These are phyloP conservation scores for Alternaria infectoria DNA, from an alignment of 2,329 filamentous ascomycete species.

Conservation along the genomic window DNA sequence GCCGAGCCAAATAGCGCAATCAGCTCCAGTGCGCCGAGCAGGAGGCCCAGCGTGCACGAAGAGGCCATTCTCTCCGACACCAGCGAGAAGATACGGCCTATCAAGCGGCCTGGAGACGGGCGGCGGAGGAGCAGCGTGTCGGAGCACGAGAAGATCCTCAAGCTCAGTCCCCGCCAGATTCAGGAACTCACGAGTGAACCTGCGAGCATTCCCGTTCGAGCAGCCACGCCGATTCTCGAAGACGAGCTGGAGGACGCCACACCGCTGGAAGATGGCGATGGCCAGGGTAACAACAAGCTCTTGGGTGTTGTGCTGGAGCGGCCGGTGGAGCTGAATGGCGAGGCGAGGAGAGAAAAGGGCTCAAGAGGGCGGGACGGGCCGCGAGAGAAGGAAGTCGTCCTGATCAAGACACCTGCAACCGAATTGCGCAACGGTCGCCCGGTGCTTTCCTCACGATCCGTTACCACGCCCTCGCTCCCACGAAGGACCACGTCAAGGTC, in stretches of 20 bases:
- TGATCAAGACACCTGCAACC: conserved; percentile 34
- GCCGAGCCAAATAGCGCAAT: conserved; percentile 15
- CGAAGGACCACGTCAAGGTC: conserved; percentile 46
- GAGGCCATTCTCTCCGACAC: conserved; percentile 43
- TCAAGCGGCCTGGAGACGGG: conserved; percentile 45
- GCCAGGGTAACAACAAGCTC: conserved; percentile 23
- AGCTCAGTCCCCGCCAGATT: conserved; percentile 62
- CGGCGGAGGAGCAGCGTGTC: conserved; percentile 45
- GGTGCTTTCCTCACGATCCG: conserved; percentile 39
- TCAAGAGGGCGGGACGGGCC: too few relatives aligned
- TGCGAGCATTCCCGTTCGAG: conserved; percentile 59
- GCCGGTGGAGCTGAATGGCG: conserved; percentile 19
- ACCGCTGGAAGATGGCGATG: conserved; percentile 20
- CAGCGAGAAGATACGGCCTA: conserved; percentile 39
- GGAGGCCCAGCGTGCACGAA: conserved; percentile 32
- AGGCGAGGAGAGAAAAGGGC: conserved; percentile 23
- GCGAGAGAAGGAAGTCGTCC: conserved; percentile 39
- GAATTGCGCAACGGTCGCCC: conserved; percentile 41
- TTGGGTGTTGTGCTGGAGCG: conserved; percentile 31
- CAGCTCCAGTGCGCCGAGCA: conserved; percentile 24
- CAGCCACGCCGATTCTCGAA: conserved; percentile 48
- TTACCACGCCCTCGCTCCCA: conserved; percentile 47
- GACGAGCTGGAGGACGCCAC: conserved; percentile 36
- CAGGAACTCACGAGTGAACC: conserved; percentile 62
- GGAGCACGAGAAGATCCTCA: conserved; percentile 54